A percentile compares a stretch with the other conserved stretches of the same genome.
These are phyloP conservation scores for Didymella arachidicola DNA, from an alignment of 2,329 filamentous ascomycete genomes.

Conservation along the genomic window DNA sequence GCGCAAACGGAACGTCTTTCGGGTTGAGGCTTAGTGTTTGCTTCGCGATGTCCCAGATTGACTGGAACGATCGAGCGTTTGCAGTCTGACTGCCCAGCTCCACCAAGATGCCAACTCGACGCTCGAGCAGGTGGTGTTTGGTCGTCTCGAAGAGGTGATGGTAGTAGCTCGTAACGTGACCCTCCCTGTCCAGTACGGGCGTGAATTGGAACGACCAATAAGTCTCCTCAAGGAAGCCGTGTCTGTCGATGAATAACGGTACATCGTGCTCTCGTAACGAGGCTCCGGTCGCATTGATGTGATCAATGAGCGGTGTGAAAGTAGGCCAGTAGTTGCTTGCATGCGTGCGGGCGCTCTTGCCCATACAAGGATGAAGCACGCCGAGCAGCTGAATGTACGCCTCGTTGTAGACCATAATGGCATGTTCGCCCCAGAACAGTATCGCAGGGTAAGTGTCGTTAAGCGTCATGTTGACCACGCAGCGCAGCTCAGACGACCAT, in stretches of 20 bases:
- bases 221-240: slow-evolving; percentile 75
- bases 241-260: slow-evolving; percentile 71
- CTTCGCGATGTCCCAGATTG: slow-evolving; percentile 74
- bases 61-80: slow-evolving; percentile 70
- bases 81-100: slow-evolving; percentile 77
- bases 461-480: slow-evolving; percentile 81
- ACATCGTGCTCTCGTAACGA: slow-evolving; percentile 66
- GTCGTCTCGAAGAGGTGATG: slow-evolving; percentile 82
- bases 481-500: slow-evolving; percentile 73
- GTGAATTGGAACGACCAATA: slow-evolving; percentile 83
- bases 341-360: slow-evolving; percentile 65
- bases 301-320: slow-evolving; percentile 33
- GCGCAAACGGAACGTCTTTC: slow-evolving; percentile 49
- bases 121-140: slow-evolving; percentile 49
- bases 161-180: slow-evolving; percentile 74
- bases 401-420: slow-evolving; percentile 51
- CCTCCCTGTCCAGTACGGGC: slow-evolving; percentile 73
- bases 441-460: slow-evolving; percentile 61
- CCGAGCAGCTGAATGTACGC: slow-evolving; percentile 43
- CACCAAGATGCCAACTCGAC: slow-evolving; percentile 55
- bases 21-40: slow-evolving; percentile 74
- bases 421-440: slow-evolving; percentile 60
- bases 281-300: slow-evolving; percentile 34
- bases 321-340: slow-evolving; percentile 69
- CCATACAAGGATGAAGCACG: slow-evolving; percentile 61